Percentiles rank a stretch among this genome's conserved stretches.
Conservation (phyloP, 768 basidiomycete species). For the Boletus edulis region DNA sequence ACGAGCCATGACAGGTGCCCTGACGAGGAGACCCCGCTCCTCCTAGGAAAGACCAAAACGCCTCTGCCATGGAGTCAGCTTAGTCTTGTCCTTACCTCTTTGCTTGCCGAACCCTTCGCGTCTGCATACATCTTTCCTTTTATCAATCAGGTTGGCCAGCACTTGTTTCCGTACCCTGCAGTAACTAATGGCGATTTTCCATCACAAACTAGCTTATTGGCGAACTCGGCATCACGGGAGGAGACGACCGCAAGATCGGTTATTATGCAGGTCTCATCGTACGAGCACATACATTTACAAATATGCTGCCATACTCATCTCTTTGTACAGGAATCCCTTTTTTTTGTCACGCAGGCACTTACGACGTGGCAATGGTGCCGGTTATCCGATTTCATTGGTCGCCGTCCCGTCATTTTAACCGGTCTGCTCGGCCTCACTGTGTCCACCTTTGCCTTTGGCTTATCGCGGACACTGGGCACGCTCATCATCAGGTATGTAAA, state of each 20-base stretch:
- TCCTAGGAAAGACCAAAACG: too few species aligned
- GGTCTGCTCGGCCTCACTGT: conserved; percentile 51
- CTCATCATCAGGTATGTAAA: conserved; percentile 52
- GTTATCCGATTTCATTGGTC: conserved; percentile 55
- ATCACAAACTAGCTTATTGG: too few species aligned
- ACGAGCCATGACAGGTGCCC: too few species aligned
- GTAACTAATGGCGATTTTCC: too few species aligned
- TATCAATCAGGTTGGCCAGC: too few species aligned
- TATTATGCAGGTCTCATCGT: conserved; percentile 65
- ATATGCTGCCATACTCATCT: neutral
- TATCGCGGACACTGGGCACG: conserved; percentile 53
- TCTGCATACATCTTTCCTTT: too few species aligned
- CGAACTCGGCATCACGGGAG: too few species aligned
- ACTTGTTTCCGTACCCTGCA: too few species aligned
- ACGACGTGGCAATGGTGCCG: conserved; percentile 66
- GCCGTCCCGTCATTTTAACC: conserved; percentile 58
- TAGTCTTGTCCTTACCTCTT: too few species aligned
- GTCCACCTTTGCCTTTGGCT: conserved; percentile 60
- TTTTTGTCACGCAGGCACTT: conserved; percentile 55
- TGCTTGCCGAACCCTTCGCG: too few species aligned
- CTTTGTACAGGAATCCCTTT: conserved; percentile 53
- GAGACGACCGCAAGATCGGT: conserved; percentile 55
- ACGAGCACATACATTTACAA: conserved; percentile 23
- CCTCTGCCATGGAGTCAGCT: too few species aligned
- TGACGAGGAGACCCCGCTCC: too few species aligned